Percentiles rank a stretch among this genome's conserved stretches.
These are phyloP conservation scores for Mycena metata DNA, from an alignment of 768 basidiomycete genomes.

Conservation along the genomic window DNA sequence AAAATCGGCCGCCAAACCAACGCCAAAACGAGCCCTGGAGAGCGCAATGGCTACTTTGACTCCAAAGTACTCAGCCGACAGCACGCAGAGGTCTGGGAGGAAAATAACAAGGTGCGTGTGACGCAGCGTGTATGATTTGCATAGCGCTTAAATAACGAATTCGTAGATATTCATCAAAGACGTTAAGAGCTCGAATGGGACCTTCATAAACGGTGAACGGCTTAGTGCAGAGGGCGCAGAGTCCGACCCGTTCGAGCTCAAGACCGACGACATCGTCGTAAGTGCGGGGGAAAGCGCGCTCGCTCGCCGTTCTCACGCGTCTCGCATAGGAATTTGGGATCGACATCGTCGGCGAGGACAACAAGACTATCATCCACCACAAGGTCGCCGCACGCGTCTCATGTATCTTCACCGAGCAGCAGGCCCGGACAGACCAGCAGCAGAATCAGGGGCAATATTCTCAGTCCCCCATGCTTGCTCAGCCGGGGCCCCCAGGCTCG, in stretches of 20 bases:
- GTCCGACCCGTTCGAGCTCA: slow-evolving; percentile 93
- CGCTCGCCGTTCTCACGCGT: slow-evolving; percentile 28
- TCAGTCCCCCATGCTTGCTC: slow-evolving; percentile 37
- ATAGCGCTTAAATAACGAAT: slow-evolving; percentile 28
- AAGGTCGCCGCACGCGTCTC: slow-evolving; percentile 97
- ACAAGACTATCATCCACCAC: slow-evolving; percentile 97
- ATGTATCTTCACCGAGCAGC: slow-evolving; percentile 89
- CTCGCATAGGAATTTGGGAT: slow-evolving; percentile 93
- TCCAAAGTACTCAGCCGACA: slow-evolving; percentile 92
- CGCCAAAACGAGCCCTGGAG: slow-evolving; percentile 92
- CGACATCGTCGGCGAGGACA: slow-evolving; percentile 98
- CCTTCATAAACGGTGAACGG: slow-evolving; percentile 97
- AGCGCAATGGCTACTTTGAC: slow-evolving; percentile 97
- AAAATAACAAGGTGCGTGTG: slow-evolving; percentile 78
- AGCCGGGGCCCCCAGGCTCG: slow-evolving; percentile 40
- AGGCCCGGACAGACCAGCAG: slow-evolving; percentile 81
- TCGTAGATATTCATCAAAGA: slow-evolving; percentile 96
- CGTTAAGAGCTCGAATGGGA: slow-evolving; percentile 97
- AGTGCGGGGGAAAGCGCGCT: slow-evolving; percentile 44
- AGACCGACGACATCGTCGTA: slow-evolving; percentile 96
- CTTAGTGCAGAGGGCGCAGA: slow-evolving; percentile 91
- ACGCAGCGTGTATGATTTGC: slow-evolving; percentile 21
- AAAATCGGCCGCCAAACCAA: slow-evolving; percentile 98
- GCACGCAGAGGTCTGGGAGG: slow-evolving; percentile 99
- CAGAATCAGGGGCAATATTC: slow-evolving; percentile 63